Percentiles rank a stretch among this genome's conserved stretches.
These are phyloP conservation scores for Trametes gibbosa DNA, from an alignment of 768 basidiomycete genomes.

Conservation along the genomic window DNA sequence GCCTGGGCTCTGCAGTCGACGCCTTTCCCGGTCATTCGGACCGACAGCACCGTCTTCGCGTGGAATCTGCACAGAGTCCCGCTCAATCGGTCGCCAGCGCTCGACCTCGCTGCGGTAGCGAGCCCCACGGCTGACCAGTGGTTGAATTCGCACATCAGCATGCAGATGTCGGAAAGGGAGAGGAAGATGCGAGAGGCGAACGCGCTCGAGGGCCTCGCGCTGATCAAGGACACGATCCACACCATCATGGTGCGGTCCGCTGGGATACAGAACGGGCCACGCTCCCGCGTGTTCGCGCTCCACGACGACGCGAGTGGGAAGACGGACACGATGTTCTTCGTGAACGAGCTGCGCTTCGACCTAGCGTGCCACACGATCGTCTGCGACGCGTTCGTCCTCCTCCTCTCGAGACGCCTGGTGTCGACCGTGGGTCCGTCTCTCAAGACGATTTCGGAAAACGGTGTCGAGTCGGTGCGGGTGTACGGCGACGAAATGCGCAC, in stretches of 20 bases:
- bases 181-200: conserved; percentile 29
- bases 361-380: conserved; percentile 49
- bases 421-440: conserved; percentile 17
- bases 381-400: conserved; percentile 46
- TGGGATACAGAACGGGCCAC: conserved; percentile 26
- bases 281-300: conserved; percentile 23
- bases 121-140: conserved; percentile 25
- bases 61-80: conserved; percentile 43
- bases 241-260: conserved; percentile 27
- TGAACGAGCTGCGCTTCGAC: conserved; percentile 47
- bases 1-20: conserved; percentile 20
- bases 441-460: background rate
- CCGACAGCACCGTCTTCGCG: background rate
- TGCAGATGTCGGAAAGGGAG: conserved; percentile 29
- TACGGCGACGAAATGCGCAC: conserved; percentile 35
- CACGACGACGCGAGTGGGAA: conserved; percentile 16
- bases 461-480: conserved; percentile 39
- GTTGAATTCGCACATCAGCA: conserved; percentile 32
- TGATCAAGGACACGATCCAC: conserved; percentile 35
- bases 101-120: conserved; percentile 22
- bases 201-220: conserved; percentile 26
- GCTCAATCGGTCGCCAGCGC: conserved; percentile 33
- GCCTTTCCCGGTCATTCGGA: conserved; percentile 30
- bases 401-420: conserved; percentile 22
- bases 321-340: conserved; percentile 43